Evolutionary conservation across 345 rosid species (phyloP).

Genomic region (Eucalyptus erythrocorys): DNA sequence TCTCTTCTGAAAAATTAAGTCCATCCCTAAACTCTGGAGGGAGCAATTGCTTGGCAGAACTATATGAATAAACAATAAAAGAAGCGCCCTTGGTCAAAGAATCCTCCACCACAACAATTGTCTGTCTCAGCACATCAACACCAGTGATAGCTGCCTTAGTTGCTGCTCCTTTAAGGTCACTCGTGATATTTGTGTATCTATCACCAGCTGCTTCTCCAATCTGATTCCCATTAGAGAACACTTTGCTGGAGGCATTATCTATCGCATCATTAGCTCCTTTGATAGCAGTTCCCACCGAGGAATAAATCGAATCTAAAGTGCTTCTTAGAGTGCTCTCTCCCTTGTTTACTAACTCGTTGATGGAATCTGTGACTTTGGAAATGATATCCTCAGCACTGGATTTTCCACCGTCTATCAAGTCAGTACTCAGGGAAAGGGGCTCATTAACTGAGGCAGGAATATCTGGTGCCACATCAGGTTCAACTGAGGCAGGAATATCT

Average conservation of each 20-base stretch:
- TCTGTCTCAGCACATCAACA: slow-evolving; percentile 51
- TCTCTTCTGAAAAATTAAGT: slow-evolving; percentile 63
- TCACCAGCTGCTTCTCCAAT: slow-evolving; percentile 39
- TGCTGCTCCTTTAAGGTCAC: slow-evolving; percentile 45
- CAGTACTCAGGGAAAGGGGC: slow-evolving; percentile 15
- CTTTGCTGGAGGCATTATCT: slow-evolving; percentile 33
- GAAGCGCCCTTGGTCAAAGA: slow-evolving; percentile 55
- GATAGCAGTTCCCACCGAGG: slow-evolving; percentile 41
- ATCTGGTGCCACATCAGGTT: slow-evolving; percentile 16
- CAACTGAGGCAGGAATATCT: slow-evolving; percentile 15
- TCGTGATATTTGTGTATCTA: slow-evolving; percentile 32
- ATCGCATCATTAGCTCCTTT: slow-evolving; percentile 49
- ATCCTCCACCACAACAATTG: slow-evolving; percentile 52
- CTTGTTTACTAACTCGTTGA: slow-evolving; percentile 36
- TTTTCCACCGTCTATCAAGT: slow-evolving; percentile 23
- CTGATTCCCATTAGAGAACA: slow-evolving; percentile 42
- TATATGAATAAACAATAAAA: slow-evolving; percentile 54
- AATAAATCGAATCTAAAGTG: slow-evolving; percentile 42
- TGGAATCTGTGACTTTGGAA: slow-evolving; percentile 27
- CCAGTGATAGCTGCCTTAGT: slow-evolving; percentile 38
- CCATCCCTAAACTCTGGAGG: slow-evolving; percentile 55
- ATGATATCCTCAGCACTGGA: slow-evolving; percentile 40
- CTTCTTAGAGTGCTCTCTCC: slow-evolving; percentile 43
- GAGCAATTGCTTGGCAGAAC: slow-evolving; percentile 56
- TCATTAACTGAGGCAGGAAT: slow-evolving; percentile 20